A percentile compares a stretch with the other conserved stretches of the same genome.
These are phyloP conservation scores for Haplosporangium gracile DNA, from an alignment of 192 early-diverging fungal species.

Conservation along the genomic window DNA sequence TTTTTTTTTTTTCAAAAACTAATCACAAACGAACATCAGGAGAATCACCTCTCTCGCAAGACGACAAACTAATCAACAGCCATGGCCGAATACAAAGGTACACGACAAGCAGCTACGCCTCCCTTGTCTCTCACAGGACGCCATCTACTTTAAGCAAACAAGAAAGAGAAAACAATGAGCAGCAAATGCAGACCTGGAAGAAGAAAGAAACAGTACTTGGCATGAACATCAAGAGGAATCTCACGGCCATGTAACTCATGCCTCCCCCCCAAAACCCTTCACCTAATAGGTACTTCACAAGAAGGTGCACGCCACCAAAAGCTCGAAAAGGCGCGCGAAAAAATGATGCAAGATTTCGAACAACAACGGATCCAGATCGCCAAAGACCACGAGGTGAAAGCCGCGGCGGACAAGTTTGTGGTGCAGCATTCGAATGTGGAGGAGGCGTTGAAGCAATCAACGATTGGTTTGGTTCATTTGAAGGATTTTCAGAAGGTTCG, in stretches of 20 bases:
- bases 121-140: background rate
- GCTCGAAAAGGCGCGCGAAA: slow-evolving; percentile 78
- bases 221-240: background rate
- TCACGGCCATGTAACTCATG: background rate
- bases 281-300: slow-evolving; percentile 37
- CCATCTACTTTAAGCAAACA: background rate
- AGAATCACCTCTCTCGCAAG: background rate
- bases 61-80: background rate
- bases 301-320: slow-evolving; percentile 71
- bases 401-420: slow-evolving; percentile 84
- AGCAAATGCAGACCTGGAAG: background rate
- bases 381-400: slow-evolving; percentile 78
- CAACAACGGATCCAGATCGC: slow-evolving; percentile 79
- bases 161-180: background rate
- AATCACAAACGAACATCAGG: background rate
- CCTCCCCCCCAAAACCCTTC: background rate
- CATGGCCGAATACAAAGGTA: slow-evolving; percentile 63
- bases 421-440: slow-evolving; percentile 83
- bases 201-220: background rate
- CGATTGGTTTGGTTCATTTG: slow-evolving; percentile 89
- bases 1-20: background rate
- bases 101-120: background rate
- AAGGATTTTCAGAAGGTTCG: slow-evolving; percentile 92
- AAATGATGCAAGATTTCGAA: slow-evolving; percentile 78
- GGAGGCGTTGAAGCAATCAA: slow-evolving; percentile 86